phyloP scores from a whole-genome alignment of 1,284 basidiomycete genomes.

The Calocybe gambosa region DNA sequence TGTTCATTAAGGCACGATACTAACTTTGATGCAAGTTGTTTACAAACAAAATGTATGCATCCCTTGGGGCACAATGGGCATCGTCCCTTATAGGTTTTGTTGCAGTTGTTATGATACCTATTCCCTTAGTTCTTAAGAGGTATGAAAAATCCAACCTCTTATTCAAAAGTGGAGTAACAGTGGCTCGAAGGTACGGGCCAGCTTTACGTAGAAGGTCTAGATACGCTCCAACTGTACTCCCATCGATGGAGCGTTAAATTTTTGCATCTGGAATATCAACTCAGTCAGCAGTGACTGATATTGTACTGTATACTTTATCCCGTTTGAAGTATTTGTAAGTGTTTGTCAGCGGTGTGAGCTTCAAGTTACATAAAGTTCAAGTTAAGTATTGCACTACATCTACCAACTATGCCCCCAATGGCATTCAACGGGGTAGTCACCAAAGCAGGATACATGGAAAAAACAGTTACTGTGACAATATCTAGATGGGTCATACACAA shows the following conservation, averaged over 20 bases:
- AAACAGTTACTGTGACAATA: constrained; percentile 76
- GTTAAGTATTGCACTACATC: not conserved
- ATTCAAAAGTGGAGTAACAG: not conserved
- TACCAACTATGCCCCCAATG: constrained; percentile 68
- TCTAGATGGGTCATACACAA: constrained; percentile 63
- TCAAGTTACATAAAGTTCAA: too few species aligned
- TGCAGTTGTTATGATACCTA: constrained; percentile 45
- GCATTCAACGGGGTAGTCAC: constrained; percentile 65
- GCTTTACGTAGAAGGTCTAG: constrained; percentile 36
- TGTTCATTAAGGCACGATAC: not conserved
- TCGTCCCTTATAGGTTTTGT: constrained; percentile 48
- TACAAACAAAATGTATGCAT: constrained; percentile 46
- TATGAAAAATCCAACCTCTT: constrained; percentile 14
- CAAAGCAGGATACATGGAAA: constrained; percentile 74
- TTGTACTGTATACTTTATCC: too few species aligned
- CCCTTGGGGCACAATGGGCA: constrained; percentile 48
- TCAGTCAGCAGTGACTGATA: not conserved
- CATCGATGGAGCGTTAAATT: not conserved
- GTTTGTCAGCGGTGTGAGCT: not conserved
- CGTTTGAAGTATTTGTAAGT: not conserved
- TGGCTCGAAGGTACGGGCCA: constrained; percentile 35
- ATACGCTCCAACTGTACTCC: constrained; percentile 26
- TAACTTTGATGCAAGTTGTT: constrained; percentile 34
- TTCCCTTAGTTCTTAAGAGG: constrained; percentile 46
- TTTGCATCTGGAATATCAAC: not conserved